Base-by-base conservation (phyloP, 345 rosid species). In the Populus nigra region DNA sequence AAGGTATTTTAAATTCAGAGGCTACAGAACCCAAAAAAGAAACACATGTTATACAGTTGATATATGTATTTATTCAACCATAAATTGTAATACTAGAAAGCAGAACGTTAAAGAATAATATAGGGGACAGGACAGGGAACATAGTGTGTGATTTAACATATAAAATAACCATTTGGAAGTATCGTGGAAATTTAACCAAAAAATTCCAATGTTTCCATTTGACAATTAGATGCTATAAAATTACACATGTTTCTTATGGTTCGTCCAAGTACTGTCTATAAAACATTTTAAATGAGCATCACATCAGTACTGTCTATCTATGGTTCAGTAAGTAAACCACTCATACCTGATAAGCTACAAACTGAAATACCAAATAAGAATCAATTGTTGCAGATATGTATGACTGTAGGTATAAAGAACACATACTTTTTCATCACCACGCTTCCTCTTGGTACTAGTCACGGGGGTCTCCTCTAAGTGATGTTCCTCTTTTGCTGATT, bases 381-480 rank as follows among this genome's bases (percentile, higher is more conserved):
- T 20, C 20, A 6, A 66, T 66, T 1, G 22, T 25, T 29, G 29
- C 8, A 4, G 8, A 66, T 33, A 69, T 35, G 65, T 16, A 65
- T 20, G 38, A 12, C 12, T 71, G 20, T 20, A 7, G 20, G 41
- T 39, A 59, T 53, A 7, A 10, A 62, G 31, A 71, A 16, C 31
- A 81, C 89, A 72, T 84, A 90, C 93, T 77, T 89, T 89, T 67
- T 86, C 91, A 80, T 88, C 87, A 59, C 74, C 93, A 18, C 81
- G 90, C 84, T 86, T 94, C 78, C 93, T 85, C 90, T 89, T 94
- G 69, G 81, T 39, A 81, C 73, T 83, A 68, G 88, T 76, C 88
- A 86, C 84, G n/a, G 94, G 85, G 74, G 84, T 90, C 76, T 88
- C 97, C 83, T 85, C 89, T 68, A 50, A 29, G 17, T 79, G 88